phyloP scores from a whole-genome alignment of 176 grass and related monocot species.

The Carex pumila region DNA sequence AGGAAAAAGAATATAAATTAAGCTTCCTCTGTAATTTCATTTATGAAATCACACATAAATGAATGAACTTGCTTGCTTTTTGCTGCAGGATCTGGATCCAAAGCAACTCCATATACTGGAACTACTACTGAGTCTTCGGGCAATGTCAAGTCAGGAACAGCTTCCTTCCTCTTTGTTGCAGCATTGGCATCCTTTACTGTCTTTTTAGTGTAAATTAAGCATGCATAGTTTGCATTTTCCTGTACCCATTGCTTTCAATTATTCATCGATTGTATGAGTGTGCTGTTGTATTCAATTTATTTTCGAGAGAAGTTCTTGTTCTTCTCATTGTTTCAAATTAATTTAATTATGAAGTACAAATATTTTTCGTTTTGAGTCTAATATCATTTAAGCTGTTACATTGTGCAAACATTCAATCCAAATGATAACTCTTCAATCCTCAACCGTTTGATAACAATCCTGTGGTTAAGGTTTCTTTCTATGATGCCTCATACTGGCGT shows the following conservation, averaged over 20 bases:
- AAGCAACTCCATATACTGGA: slow-evolving; percentile 19
- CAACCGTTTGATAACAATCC: too few relatives aligned
- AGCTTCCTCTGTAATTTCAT: neutral
- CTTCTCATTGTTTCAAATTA: neutral
- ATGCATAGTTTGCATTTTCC: neutral
- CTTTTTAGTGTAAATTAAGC: neutral
- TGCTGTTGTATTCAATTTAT: slow-evolving; percentile 18
- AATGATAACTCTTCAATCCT: too few relatives aligned
- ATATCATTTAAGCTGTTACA: too few relatives aligned
- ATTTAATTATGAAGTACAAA: neutral
- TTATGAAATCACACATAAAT: neutral
- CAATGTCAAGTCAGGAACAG: neutral
- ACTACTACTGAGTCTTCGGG: neutral
- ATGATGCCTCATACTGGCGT: too few relatives aligned
- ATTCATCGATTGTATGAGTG: neutral
- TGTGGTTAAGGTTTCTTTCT: too few relatives aligned
- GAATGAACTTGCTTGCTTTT: neutral
- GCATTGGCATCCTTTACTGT: slow-evolving; percentile 23
- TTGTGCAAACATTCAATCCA: too few relatives aligned
- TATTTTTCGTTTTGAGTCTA: neutral
- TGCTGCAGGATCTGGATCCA: slow-evolving; percentile 30
- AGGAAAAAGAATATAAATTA: neutral
- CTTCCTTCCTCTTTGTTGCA: slow-evolving; percentile 11
- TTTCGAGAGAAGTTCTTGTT: neutral
- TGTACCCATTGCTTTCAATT: neutral